Conservation (phyloP, 148 eudicot species). For the Fagopyrum homotropicum region DNA sequence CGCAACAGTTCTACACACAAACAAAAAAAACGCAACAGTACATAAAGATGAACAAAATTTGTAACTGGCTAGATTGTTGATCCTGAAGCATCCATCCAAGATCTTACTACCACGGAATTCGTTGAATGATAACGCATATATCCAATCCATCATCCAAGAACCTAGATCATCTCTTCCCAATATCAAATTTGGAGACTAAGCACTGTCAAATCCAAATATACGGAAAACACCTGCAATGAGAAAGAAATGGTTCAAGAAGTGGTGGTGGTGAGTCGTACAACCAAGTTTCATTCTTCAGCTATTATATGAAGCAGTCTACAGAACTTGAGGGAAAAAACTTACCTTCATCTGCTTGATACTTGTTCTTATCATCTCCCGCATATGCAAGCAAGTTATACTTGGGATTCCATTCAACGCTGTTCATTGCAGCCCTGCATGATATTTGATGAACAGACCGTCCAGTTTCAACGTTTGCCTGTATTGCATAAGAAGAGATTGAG, state of each 20-base stretch:
- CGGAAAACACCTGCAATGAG: conserved; percentile 70
- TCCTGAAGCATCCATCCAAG: background rate
- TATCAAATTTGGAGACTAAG: conserved; percentile 22
- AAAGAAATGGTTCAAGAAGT: background rate
- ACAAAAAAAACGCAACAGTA: background rate
- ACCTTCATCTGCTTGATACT: conserved; percentile 97
- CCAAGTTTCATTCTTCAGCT: background rate
- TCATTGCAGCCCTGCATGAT: conserved; percentile 97
- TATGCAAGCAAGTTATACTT: conserved; percentile 83
- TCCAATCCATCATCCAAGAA: conserved; percentile 6
- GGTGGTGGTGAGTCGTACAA: background rate
- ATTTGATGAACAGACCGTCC: conserved; percentile 93
- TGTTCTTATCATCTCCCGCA: conserved; percentile 97
- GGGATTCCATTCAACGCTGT: conserved; percentile 98
- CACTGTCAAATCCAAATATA: conserved; percentile 81
- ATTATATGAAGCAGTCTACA: background rate
- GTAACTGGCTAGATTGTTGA: background rate
- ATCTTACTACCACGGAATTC: background rate
- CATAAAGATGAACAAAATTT: background rate
- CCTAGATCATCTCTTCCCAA: background rate
- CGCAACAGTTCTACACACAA: too few species aligned
- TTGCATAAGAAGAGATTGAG: background rate
- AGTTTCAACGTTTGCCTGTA: conserved; percentile 75
- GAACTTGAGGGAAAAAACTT: background rate
- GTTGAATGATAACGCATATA: background rate